phyloP scores from a whole-genome alignment of 352 stramenopile species.

The Phytophthora idaei region DNA sequence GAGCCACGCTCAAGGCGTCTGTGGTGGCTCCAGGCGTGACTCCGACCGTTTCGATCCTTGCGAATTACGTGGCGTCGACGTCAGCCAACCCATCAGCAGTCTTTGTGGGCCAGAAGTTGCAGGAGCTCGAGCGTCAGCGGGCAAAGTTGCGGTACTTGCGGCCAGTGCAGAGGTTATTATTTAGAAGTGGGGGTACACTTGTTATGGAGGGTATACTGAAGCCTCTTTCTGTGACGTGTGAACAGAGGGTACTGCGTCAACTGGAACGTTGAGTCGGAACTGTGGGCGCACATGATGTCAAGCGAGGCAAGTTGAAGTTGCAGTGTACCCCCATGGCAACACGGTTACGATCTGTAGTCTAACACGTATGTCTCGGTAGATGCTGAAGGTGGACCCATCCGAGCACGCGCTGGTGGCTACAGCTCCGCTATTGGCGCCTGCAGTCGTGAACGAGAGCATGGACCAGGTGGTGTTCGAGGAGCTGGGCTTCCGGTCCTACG shows the following conservation, averaged over 20 bases:
- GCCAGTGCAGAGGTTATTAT: slow-evolving; percentile 44
- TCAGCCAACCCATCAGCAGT: slow-evolving; percentile 26
- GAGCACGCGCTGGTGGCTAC: slow-evolving; percentile 68
- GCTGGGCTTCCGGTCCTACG: slow-evolving; percentile 60
- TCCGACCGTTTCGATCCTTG: slow-evolving; percentile 29
- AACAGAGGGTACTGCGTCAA: slow-evolving; percentile 81
- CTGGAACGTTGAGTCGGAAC: slow-evolving; percentile 76
- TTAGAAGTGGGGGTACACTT: slow-evolving; percentile 7
- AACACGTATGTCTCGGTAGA: slow-evolving; percentile 26
- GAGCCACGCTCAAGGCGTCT: slow-evolving; percentile 68
- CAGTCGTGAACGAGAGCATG: slow-evolving; percentile 68
- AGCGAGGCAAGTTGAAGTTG: slow-evolving; percentile 38
- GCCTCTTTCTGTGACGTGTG: background rate
- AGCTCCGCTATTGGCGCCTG: slow-evolving; percentile 58
- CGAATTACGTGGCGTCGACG: slow-evolving; percentile 54
- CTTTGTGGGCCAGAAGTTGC: slow-evolving; percentile 54
- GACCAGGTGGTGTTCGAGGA: slow-evolving; percentile 87
- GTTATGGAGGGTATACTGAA: slow-evolving; percentile 7
- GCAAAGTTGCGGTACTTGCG: slow-evolving; percentile 52
- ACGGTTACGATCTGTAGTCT: slow-evolving; percentile 11
- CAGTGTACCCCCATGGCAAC: background rate
- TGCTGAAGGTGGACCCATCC: slow-evolving; percentile 50
- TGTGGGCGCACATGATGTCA: slow-evolving; percentile 65
- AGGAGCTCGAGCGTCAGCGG: slow-evolving; percentile 59
- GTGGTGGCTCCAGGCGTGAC: slow-evolving; percentile 29